Percentiles rank a stretch among this genome's conserved stretches.
Evolutionary conservation across 148 eudicot genomes (phyloP).

Genomic region (Tetragonia tetragonoides): DNA sequence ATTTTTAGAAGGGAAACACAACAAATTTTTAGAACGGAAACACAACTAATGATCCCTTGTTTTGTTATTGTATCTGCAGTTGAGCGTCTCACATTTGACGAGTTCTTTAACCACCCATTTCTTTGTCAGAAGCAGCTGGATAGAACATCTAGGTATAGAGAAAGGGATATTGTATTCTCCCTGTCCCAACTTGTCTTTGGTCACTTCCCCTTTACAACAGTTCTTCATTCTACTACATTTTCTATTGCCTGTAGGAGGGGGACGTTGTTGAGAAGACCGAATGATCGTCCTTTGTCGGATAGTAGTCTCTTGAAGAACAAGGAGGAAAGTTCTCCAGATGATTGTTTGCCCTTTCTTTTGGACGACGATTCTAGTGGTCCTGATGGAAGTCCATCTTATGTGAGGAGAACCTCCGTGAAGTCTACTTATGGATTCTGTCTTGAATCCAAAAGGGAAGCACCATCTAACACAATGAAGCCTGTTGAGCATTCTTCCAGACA

Average conservation of each 20-base stretch:
- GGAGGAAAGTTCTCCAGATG: slow-evolving; percentile 69
- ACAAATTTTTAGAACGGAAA: background rate
- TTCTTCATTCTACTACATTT: slow-evolving; percentile 15
- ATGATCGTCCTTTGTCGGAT: slow-evolving; percentile 36
- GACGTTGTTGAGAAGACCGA: slow-evolving; percentile 38
- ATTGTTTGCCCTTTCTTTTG: slow-evolving; percentile 67
- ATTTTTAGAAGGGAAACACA: too few species aligned
- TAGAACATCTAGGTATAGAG: slow-evolving; percentile 54
- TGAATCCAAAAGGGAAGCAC: slow-evolving; percentile 39
- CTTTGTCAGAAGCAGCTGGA: slow-evolving; percentile 46
- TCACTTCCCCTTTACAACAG: background rate
- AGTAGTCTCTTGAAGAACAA: slow-evolving; percentile 35
- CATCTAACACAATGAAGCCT: slow-evolving; percentile 32
- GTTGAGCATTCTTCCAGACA: slow-evolving; percentile 36
- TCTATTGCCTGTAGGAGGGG: slow-evolving; percentile 39
- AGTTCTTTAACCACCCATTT: slow-evolving; percentile 91
- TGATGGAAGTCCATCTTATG: slow-evolving; percentile 70
- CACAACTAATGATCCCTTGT: slow-evolving; percentile 13
- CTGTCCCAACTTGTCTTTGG: background rate
- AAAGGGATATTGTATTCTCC: background rate
- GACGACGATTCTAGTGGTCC: slow-evolving; percentile 78
- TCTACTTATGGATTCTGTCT: slow-evolving; percentile 62
- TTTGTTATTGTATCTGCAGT: slow-evolving; percentile 47
- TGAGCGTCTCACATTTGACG: slow-evolving; percentile 90
- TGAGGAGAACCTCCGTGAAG: slow-evolving; percentile 42